Base-by-base conservation (phyloP, 1,284 basidiomycete genomes). In the Trametes pubescens region DNA sequence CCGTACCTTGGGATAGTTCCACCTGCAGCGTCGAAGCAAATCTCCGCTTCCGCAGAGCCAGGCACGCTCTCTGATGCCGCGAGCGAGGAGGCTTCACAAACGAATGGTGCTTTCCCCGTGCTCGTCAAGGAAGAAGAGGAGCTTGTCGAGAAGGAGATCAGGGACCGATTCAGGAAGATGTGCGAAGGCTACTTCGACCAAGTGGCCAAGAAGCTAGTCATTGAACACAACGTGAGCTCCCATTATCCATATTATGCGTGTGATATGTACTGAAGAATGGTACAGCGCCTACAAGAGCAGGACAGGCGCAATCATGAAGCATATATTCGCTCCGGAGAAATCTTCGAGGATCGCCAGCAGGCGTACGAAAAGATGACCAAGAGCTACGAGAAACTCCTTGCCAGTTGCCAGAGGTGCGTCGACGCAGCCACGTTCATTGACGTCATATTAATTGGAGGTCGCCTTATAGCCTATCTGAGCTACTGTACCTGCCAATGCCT, bases 351-450 rank as follows among this genome's bases (percentile, higher is more conserved):
- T 77, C 89, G 98, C 21, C 96, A 99, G 76, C 96, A 99, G 77
- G 94, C 92, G 14, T 99, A 99, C 76, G 98, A 99, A 80, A 96
- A 95, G 79, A 96, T 98, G 92, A 95, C 95, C 14, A 96, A 94
- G 76, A 87, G 89, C 38, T 98, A 98, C 72, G 97, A 99, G 78
- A 94, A 96, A 65, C 80, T 98, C 18, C 86, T 95, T 51, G 82
- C 90, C 14, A 94, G 88, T 68, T 95, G 95, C 60, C 94, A 96
- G 76, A 89, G 87, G 93, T 95, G 69, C 69, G 84, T 78, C 51
- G 4, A 21, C 9, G 34, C 48, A n/a, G 13, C 4, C 2, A 35
- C 3, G 3, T n/a, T 2, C 32, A 14, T 6, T 37, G 16, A 18
- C n/a, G 7, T 34, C 21, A 9, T 16, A 4, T 43, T 37, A 1